Percentiles rank a stretch among this genome's conserved stretches.
phyloP scores from a whole-genome alignment of 768 basidiomycete species.

The Plicaturopsis crispa region DNA sequence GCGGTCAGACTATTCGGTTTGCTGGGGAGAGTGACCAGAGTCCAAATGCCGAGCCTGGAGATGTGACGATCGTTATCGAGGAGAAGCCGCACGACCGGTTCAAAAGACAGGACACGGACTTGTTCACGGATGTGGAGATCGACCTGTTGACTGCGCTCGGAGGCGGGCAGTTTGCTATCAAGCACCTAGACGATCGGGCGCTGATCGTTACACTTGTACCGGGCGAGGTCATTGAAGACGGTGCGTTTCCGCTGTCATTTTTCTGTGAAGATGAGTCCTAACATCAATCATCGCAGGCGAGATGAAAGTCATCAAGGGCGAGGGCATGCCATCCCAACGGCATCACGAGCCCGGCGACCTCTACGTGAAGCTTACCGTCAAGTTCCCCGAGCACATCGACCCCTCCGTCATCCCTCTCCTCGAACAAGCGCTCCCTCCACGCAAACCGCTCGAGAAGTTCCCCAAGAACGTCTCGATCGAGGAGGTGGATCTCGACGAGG shows the following conservation, averaged over 20 bases:
- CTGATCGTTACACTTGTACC: slow-evolving; percentile 78
- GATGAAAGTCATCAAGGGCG: slow-evolving; percentile 84
- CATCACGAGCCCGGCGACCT: slow-evolving; percentile 97
- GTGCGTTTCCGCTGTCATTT: slow-evolving; percentile 36
- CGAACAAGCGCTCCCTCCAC: slow-evolving; percentile 80
- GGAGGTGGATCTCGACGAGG: slow-evolving; percentile 78
- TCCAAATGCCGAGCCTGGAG: slow-evolving; percentile 83
- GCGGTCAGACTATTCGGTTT: slow-evolving; percentile 86
- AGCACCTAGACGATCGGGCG: slow-evolving; percentile 89
- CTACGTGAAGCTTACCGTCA: slow-evolving; percentile 78
- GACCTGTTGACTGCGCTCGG: slow-evolving; percentile 91
- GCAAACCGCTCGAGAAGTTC: slow-evolving; percentile 58
- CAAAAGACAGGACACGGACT: slow-evolving; percentile 83
- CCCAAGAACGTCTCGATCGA: slow-evolving; percentile 66
- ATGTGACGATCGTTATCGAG: slow-evolving; percentile 90
- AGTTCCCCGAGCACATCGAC: slow-evolving; percentile 82
- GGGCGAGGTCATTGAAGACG: slow-evolving; percentile 90
- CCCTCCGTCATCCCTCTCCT: slow-evolving; percentile 59
- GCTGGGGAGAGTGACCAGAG: slow-evolving; percentile 89
- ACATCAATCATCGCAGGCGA: slow-evolving; percentile 44
- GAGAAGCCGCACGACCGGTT: slow-evolving; percentile 89
- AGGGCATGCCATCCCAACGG: slow-evolving; percentile 98
- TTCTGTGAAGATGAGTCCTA: slow-evolving; percentile 4
- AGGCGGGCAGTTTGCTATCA: slow-evolving; percentile 85
- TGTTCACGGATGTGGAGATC: slow-evolving; percentile 81